Percentiles rank a stretch among this genome's conserved stretches.
These are phyloP conservation scores for Aspergillus oerlinghausenensis DNA, from an alignment of 2,329 filamentous ascomycete genomes.

Conservation along the genomic window DNA sequence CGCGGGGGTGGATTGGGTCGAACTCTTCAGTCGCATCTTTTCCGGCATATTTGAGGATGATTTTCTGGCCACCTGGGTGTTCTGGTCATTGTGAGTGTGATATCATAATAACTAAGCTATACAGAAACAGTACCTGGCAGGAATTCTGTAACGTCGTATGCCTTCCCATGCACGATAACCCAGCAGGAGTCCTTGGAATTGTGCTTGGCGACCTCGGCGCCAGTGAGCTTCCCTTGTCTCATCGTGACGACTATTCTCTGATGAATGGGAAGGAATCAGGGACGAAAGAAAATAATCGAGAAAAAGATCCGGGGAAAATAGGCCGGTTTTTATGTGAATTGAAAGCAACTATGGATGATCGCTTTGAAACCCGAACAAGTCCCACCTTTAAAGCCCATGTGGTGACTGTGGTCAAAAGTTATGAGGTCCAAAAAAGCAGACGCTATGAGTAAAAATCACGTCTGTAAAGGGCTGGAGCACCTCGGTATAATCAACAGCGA, in stretches of 20 bases:
- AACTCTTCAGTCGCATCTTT: slow-evolving; percentile 92
- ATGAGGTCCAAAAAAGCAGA: neutral
- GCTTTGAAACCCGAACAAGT: neutral
- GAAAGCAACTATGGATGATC: neutral
- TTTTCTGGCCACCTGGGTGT: slow-evolving; percentile 83
- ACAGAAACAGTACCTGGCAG: slow-evolving; percentile 55
- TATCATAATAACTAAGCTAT: neutral
- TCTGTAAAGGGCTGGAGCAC: neutral
- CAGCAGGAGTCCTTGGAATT: slow-evolving; percentile 79
- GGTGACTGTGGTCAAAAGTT: neutral
- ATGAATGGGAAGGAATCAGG: slow-evolving; percentile 2
- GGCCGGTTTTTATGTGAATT: neutral
- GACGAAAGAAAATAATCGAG: slow-evolving; percentile 1
- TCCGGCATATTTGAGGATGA: slow-evolving; percentile 94
- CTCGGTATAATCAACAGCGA: slow-evolving; percentile 22
- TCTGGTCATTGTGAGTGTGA: slow-evolving; percentile 44
- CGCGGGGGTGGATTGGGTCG: slow-evolving; percentile 82
- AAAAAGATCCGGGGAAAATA: neutral
- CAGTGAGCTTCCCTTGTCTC: slow-evolving; percentile 41
- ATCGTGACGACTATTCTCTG: slow-evolving; percentile 12
- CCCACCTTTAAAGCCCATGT: neutral
- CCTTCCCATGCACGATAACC: slow-evolving; percentile 84
- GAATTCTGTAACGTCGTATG: slow-evolving; percentile 87
- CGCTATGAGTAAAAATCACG: neutral
- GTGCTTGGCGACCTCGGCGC: slow-evolving; percentile 65